These are phyloP conservation scores for Metschnikowia bowlesiae DNA, from an alignment of 805 yeast species.

Conservation along the genomic window DNA sequence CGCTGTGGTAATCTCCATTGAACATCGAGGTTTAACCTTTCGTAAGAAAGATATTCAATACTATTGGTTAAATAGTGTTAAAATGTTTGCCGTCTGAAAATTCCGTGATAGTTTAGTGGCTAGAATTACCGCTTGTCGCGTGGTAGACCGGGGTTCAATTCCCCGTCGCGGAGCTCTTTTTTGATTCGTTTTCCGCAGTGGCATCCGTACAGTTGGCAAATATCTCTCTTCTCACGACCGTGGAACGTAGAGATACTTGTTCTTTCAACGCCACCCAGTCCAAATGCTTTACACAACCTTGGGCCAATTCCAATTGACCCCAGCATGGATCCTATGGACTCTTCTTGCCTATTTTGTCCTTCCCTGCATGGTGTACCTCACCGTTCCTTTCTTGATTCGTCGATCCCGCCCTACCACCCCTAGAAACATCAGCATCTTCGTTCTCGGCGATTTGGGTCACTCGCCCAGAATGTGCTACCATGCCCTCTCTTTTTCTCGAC, in stretches of 20 bases:
- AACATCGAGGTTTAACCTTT: too few species aligned
- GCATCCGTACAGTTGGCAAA: background rate
- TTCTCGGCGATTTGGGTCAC: slow-evolving; percentile 89
- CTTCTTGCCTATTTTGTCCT: slow-evolving; percentile 42
- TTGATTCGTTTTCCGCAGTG: background rate
- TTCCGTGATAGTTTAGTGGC: too few species aligned
- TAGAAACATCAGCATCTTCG: slow-evolving; percentile 68
- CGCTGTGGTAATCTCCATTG: too few species aligned
- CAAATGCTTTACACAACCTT: slow-evolving; percentile 5
- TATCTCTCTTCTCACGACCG: background rate
- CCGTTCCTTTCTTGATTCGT: slow-evolving; percentile 35
- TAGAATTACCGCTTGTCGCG: too few species aligned
- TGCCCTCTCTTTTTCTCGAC: slow-evolving; percentile 66
- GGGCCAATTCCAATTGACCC: slow-evolving; percentile 7
- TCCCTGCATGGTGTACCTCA: slow-evolving; percentile 40
- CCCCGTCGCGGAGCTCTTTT: background rate
- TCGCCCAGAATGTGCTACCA: slow-evolving; percentile 95
- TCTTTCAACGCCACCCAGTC: background rate
- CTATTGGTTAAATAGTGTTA: too few species aligned
- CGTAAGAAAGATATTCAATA: too few species aligned
- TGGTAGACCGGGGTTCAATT: too few species aligned
- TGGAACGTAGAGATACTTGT: background rate
- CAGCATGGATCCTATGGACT: slow-evolving; percentile 41
- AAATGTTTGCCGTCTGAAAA: too few species aligned
- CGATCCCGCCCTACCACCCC: slow-evolving; percentile 21